These are phyloP conservation scores for Cyberlindnera amylophila DNA, from an alignment of 805 yeast genomes.

Conservation along the genomic window DNA sequence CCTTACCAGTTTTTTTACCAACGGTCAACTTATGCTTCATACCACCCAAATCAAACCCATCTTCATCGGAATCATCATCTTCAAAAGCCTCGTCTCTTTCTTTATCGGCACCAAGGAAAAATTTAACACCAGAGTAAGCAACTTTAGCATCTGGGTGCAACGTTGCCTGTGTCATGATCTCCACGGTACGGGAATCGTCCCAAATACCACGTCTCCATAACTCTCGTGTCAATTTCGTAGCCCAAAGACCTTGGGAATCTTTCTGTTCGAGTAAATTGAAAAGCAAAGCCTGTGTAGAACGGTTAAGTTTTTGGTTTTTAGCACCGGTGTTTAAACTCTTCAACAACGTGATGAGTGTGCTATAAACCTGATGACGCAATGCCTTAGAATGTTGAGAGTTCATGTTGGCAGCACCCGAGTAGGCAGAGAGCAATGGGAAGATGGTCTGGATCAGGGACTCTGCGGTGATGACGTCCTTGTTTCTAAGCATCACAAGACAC, in stretches of 20 bases:
- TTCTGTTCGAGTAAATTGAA: slow-evolving; percentile 81
- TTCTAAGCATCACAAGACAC: slow-evolving; percentile 84
- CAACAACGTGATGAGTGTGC: slow-evolving; percentile 70
- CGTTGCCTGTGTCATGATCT: slow-evolving; percentile 94
- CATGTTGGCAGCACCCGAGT: slow-evolving; percentile 46
- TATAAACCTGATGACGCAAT: slow-evolving; percentile 77
- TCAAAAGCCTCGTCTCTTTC: slow-evolving; percentile 84
- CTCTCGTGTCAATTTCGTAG: slow-evolving; percentile 90
- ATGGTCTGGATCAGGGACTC: slow-evolving; percentile 81
- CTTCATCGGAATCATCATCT: slow-evolving; percentile 62
- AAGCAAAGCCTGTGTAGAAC: slow-evolving; percentile 86
- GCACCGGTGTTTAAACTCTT: slow-evolving; percentile 85
- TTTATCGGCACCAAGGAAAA: slow-evolving; percentile 92
- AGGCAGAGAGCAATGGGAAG: slow-evolving; percentile 78
- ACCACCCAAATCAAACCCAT: slow-evolving; percentile 67
- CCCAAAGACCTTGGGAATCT: slow-evolving; percentile 89
- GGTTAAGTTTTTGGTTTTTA: slow-evolving; percentile 83
- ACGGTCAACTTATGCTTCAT: slow-evolving; percentile 78
- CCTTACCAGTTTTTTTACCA: slow-evolving; percentile 76
- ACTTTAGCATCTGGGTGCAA: slow-evolving; percentile 83
- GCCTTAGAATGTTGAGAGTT: slow-evolving; percentile 68
- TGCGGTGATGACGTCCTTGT: slow-evolving; percentile 73
- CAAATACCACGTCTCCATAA: slow-evolving; percentile 97
- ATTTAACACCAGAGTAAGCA: slow-evolving; percentile 82
- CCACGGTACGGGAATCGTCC: slow-evolving; percentile 98